phyloP scores from a whole-genome alignment of 148 eudicot genomes.

The Beta vulgaris region DNA sequence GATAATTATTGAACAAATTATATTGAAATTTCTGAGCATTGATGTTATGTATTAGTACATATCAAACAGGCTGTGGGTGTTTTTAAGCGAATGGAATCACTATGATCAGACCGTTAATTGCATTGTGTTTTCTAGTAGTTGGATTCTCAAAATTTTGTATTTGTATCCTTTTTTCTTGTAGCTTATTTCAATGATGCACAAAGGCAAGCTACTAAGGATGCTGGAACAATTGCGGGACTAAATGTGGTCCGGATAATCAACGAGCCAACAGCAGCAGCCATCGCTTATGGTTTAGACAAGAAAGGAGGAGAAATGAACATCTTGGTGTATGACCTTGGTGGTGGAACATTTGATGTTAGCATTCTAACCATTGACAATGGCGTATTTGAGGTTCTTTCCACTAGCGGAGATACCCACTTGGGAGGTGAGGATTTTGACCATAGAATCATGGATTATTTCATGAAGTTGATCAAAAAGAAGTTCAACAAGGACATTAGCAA shows the following conservation, averaged over 20 bases:
- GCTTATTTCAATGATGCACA: conserved; percentile 57
- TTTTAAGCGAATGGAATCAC: too few species aligned
- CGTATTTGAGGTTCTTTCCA: conserved; percentile 49
- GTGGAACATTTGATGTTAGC: conserved; percentile 53
- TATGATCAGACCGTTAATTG: too few species aligned
- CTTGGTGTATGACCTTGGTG: conserved; percentile 54
- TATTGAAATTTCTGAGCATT: too few species aligned
- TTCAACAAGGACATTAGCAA: conserved; percentile 48
- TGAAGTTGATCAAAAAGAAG: conserved; percentile 46
- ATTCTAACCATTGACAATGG: conserved; percentile 43
- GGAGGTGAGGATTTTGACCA: conserved; percentile 60
- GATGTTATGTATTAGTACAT: too few species aligned
- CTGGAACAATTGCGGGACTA: conserved; percentile 47
- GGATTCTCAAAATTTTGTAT: neutral
- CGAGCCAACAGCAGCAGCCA: conserved; percentile 54
- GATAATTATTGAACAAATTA: too few species aligned
- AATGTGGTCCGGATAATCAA: conserved; percentile 46
- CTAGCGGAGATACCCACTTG: conserved; percentile 57
- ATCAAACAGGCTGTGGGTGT: too few species aligned
- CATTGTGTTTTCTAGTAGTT: neutral
- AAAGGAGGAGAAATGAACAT: conserved; percentile 43
- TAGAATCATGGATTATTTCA: conserved; percentile 50
- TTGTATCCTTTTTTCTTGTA: conserved; percentile 4
- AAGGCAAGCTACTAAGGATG: conserved; percentile 55
- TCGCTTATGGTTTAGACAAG: conserved; percentile 48